A percentile compares a stretch with the other conserved stretches of the same genome.
Conservation (phyloP, 345 rosid genomes). For the Eucalyptus rudis region DNA sequence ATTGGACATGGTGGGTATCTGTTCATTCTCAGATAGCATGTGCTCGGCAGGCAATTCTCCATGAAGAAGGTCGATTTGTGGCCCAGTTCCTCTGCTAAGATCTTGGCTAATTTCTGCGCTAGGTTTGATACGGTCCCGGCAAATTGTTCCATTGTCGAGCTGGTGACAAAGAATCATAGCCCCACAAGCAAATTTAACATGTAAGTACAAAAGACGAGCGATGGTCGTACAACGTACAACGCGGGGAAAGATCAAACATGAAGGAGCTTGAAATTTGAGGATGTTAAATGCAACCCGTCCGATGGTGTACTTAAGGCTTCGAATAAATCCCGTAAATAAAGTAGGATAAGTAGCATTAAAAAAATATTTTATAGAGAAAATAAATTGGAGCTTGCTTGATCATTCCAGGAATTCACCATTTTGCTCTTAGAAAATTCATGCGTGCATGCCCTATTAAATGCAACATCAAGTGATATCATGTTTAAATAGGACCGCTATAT, state of each 20-base stretch:
- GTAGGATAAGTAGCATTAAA: neutral
- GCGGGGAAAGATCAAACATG: neutral
- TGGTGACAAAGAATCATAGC: neutral
- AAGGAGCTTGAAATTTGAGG: neutral
- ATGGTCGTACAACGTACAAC: neutral
- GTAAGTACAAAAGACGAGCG: neutral
- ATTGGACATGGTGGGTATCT: constrained; percentile 76
- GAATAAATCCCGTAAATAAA: neutral
- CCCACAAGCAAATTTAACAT: neutral
- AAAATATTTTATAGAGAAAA: neutral
- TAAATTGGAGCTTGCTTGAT: neutral
- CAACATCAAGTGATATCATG: neutral
- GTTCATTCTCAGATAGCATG: constrained; percentile 82
- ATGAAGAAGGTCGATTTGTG: constrained; percentile 33
- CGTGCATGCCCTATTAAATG: neutral
- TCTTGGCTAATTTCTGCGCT: constrained; percentile 47
- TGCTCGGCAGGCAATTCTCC: constrained; percentile 56
- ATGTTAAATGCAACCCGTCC: neutral
- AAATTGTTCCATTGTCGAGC: constrained; percentile 59
- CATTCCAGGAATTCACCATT: neutral
- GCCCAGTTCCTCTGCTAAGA: constrained; percentile 57
- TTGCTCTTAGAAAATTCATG: neutral
- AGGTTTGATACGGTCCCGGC: constrained; percentile 46
- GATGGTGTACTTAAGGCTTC: neutral
- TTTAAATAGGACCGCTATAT: neutral